Conservation (phyloP, 139 green algal genomes). For the Coelastrella sp. region DNA sequence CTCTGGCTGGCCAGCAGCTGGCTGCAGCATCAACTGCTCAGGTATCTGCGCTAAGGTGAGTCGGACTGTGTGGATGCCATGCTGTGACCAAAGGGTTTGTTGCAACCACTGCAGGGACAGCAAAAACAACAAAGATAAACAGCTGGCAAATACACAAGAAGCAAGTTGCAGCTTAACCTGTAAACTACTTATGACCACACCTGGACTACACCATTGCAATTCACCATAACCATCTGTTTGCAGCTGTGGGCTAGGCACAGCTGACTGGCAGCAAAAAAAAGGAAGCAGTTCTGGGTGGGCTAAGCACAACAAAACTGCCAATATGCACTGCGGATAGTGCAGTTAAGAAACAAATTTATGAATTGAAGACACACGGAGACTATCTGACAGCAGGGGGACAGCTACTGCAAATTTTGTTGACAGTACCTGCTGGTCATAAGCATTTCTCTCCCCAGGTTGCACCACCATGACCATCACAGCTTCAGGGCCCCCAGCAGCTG, state of each 20-base stretch:
- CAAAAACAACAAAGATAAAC: too few species aligned
- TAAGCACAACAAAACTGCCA: too few species aligned
- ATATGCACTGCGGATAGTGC: too few species aligned
- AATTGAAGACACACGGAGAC: background rate
- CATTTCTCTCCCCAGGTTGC: conserved; percentile 92
- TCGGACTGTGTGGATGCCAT: conserved; percentile 79
- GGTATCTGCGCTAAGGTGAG: conserved; percentile 79
- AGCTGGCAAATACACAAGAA: too few species aligned
- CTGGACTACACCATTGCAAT: too few species aligned
- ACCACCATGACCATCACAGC: conserved; percentile 92
- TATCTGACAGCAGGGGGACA: conserved; percentile 63
- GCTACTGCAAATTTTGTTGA: background rate
- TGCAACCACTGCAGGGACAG: conserved; percentile 81
- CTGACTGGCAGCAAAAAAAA: too few species aligned
- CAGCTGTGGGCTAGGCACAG: too few species aligned
- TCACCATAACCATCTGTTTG: too few species aligned
- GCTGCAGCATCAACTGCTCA: conserved; percentile 48
- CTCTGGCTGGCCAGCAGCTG: background rate
- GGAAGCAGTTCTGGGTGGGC: too few species aligned
- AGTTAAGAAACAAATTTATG: too few species aligned
- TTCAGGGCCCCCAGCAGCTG: background rate
- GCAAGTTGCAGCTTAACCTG: too few species aligned
- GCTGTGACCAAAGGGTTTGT: conserved; percentile 83
- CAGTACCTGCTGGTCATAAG: conserved; percentile 86
- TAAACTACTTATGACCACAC: too few species aligned